Evolutionary conservation across 306 rosid genomes (phyloP), one percentile per base, ranked within the genome.

Genomic region (Quillaja saponaria): DNA sequence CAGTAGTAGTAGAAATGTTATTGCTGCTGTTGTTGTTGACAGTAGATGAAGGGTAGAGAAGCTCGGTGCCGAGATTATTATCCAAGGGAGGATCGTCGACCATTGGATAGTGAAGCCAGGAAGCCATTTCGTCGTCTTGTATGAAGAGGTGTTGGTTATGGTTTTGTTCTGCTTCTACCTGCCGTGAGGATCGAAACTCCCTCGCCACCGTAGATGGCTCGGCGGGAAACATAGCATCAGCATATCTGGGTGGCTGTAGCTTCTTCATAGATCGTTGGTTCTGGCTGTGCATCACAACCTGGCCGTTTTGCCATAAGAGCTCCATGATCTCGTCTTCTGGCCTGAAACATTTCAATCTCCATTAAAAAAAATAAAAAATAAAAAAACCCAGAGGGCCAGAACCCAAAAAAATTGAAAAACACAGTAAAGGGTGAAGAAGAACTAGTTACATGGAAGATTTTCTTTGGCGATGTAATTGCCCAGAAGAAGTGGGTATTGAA

Each of bases 231-330:
- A 51, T 54, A 20, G 58, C 71, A 61, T 59, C 71, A 59, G 34
- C 16, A 13, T 64, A 44, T 57, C 72, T 72, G 40, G 53, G 2
- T 9, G 67, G 63, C 0, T 71, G 61, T 2, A 68, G 63, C 63
- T 67, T 82, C 64, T 59, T 78, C 5, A 16, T 28, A 1, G 86
- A 63, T 13, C 81, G 73, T 9, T 86, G 89, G 59, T 55, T 86
- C 49, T 80, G 90, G 71, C 75, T 82, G 13, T 79, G 88, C 78
- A 78, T 61, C 21, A 81, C 81, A 12, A 82, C 82, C 34, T 76
- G 84, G 2, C 97, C 95, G 75, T 87, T 74, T 45, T 87, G 77
- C 94, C 94, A 87, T 0, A 90, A 64, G n/a, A 90, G 79, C 74
- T 90, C 88, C 88, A 87, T 69, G 49, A 82, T 77, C 58, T 80